These are phyloP conservation scores for Lecanoromycetidae sp. DNA, from an alignment of 2,329 filamentous ascomycete species.

Conservation along the genomic window DNA sequence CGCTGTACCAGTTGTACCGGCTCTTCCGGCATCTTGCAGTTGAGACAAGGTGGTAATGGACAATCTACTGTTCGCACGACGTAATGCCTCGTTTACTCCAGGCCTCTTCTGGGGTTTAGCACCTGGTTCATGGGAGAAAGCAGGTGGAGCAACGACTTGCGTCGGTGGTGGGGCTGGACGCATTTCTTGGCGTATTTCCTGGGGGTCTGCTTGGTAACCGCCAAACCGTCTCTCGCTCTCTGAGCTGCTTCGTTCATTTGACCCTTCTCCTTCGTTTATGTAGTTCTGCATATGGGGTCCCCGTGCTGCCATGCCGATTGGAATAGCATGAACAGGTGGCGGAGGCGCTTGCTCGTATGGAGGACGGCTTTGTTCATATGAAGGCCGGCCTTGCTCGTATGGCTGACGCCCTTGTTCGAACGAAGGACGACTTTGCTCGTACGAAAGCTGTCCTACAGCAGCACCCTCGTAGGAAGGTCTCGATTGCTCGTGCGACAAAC, in stretches of 20 bases:
- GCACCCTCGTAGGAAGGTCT: constrained; percentile 12
- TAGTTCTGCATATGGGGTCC: constrained; percentile 18
- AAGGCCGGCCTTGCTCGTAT: constrained; percentile 15
- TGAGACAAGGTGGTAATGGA: constrained; percentile 72
- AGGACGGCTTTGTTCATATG: constrained; percentile 15
- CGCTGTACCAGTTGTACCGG: constrained; percentile 26
- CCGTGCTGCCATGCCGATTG: constrained; percentile 12
- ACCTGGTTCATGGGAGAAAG: constrained; percentile 63
- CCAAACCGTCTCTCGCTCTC: constrained; percentile 26
- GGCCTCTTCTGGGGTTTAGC: constrained; percentile 57
- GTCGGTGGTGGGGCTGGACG: constrained; percentile 51
- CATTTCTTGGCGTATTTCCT: constrained; percentile 27
- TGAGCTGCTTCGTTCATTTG: constrained; percentile 30
- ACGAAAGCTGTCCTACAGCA: constrained; percentile 6
- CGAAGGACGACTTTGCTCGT: constrained; percentile 16
- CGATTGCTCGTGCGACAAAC: constrained; percentile 18
- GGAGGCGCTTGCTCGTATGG: too few species aligned
- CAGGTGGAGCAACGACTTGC: constrained; percentile 65
- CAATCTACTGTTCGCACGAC: constrained; percentile 70
- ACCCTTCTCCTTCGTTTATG: constrained; percentile 19
- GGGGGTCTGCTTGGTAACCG: constrained; percentile 21
- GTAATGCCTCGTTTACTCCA: constrained; percentile 63
- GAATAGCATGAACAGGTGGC: constrained; percentile 28
- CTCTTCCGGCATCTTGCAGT: constrained; percentile 56
- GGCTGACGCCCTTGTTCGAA: too few species aligned